Evolutionary conservation across 2,329 filamentous ascomycete species (phyloP).

Genomic region (Microdochium nivale): DNA sequence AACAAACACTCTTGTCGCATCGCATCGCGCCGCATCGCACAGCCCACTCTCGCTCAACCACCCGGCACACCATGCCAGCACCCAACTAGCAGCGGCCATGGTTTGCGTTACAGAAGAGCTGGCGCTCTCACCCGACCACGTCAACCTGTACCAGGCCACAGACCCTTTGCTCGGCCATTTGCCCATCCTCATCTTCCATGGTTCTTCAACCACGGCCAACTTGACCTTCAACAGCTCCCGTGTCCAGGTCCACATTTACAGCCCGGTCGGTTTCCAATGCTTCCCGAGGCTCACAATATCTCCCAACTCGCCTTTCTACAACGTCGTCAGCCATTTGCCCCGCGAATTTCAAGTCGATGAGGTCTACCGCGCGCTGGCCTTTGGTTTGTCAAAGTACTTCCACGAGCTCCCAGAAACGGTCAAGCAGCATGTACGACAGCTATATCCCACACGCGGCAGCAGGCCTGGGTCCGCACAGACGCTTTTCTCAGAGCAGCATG

Average conservation of each 20-base stretch:
- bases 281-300: conserved; percentile 90
- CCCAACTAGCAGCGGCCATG: conserved; percentile 51
- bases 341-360: conserved; percentile 95
- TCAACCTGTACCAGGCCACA: conserved; percentile 81
- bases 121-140: conserved; percentile 69
- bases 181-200: conserved; percentile 84
- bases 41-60: background rate
- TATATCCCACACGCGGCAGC: conserved; percentile 42
- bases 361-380: conserved; percentile 80
- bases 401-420: conserved; percentile 71
- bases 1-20: background rate
- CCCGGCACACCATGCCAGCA: conserved; percentile 24
- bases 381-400: conserved; percentile 92
- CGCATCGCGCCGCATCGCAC: conserved; percentile 1
- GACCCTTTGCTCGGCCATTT: conserved; percentile 77
- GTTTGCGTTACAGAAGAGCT: conserved; percentile 73
- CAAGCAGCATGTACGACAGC: conserved; percentile 59
- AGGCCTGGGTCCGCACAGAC: conserved; percentile 56
- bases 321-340: conserved; percentile 80
- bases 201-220: conserved; percentile 81
- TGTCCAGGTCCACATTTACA: conserved; percentile 90
- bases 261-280: conserved; percentile 78
- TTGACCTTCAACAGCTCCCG: conserved; percentile 81
- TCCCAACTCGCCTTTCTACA: conserved; percentile 84
- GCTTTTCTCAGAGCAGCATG: conserved; percentile 86